These are phyloP conservation scores for Cytospora mali DNA, from an alignment of 2,329 filamentous ascomycete species.

Conservation along the genomic window DNA sequence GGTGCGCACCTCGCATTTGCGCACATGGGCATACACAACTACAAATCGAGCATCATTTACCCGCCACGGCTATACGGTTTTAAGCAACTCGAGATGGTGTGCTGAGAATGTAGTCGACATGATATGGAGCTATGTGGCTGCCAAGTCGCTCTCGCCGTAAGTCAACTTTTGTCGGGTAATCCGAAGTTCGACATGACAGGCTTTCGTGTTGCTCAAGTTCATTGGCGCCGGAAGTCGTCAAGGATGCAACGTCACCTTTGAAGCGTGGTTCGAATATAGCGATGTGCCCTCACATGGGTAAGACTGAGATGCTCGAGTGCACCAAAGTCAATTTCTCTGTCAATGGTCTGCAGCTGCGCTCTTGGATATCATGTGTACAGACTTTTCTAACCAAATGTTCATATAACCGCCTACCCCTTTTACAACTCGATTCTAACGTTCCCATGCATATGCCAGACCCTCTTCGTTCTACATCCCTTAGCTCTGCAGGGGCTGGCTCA, in stretches of 20 bases:
- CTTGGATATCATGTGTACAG: not conserved
- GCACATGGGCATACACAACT: not conserved
- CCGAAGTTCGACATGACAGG: not conserved
- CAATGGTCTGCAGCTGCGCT: not conserved
- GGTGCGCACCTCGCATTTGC: not conserved
- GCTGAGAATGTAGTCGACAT: not conserved
- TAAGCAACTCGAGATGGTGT: not conserved
- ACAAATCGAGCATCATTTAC: not conserved
- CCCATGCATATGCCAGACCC: not conserved
- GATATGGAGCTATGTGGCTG: not conserved
- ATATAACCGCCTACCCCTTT: not conserved
- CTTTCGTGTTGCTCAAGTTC: not conserved
- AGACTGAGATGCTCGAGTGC: not conserved
- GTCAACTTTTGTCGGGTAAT: not conserved
- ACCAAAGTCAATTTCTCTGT: not conserved
- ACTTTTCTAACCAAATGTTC: not conserved
- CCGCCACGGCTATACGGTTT: not conserved
- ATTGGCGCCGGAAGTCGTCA: not conserved
- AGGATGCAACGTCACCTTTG: not conserved
- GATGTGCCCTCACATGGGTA: not conserved
- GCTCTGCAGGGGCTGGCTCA: conserved; percentile 57
- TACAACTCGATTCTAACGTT: not conserved
- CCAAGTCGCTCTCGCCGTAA: not conserved
- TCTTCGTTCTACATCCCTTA: conserved; percentile 30
- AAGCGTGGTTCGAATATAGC: not conserved